Evolutionary conservation across 1,284 basidiomycete species (phyloP).

Genomic region (Cryptococcus sp.): DNA sequence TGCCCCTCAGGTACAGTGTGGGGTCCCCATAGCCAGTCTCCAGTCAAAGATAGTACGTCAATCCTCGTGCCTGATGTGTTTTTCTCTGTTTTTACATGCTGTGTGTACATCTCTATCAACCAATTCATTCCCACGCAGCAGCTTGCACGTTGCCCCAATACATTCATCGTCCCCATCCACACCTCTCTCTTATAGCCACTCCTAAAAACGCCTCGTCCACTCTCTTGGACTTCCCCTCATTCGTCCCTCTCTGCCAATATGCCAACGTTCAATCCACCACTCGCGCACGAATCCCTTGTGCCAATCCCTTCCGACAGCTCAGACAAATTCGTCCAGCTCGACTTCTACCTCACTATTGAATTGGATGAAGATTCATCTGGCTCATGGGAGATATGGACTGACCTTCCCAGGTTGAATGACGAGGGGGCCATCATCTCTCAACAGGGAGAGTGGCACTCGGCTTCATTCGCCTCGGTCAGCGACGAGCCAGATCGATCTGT

Average conservation of each 20-base stretch:
- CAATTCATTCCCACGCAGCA: neutral
- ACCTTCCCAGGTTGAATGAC: slow-evolving; percentile 21
- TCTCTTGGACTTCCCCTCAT: neutral
- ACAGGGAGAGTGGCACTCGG: slow-evolving; percentile 23
- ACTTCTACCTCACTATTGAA: slow-evolving; percentile 21
- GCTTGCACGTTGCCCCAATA: neutral
- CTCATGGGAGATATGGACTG: slow-evolving; percentile 37
- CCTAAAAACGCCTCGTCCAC: no score
- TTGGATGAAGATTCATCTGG: slow-evolving; percentile 21
- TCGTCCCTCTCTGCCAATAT: slow-evolving; percentile 9
- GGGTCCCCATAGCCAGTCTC: no score
- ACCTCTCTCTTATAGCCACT: no score
- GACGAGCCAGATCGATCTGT: neutral
- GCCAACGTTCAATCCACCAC: slow-evolving; percentile 31
- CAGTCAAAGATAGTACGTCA: no score
- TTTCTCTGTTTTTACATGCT: no score
- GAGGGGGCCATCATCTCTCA: slow-evolving; percentile 9
- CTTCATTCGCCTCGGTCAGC: neutral
- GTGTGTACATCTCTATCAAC: neutral
- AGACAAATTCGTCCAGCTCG: slow-evolving; percentile 20
- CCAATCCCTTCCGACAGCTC: slow-evolving; percentile 3
- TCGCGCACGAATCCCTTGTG: slow-evolving; percentile 20
- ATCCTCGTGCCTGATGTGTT: no score
- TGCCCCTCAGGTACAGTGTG: no score
- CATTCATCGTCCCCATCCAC: neutral